Conservation (phyloP, 73 alveolate genomes). For the Paramecium primaurelia region DNA sequence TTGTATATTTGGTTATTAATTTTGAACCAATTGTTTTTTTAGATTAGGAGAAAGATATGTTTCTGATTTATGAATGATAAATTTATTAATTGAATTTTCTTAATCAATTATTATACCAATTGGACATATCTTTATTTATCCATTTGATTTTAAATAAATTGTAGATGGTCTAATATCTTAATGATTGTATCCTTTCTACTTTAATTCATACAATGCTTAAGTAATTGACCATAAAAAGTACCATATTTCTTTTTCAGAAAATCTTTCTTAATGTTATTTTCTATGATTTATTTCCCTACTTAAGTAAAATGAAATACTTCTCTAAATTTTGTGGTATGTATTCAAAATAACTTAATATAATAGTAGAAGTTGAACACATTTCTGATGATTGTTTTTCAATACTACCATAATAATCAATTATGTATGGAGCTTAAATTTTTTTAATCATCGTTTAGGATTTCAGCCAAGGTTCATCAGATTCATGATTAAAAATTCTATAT, state of each 20-base stretch:
- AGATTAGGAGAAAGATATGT: background rate
- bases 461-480: background rate
- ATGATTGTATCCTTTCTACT: background rate
- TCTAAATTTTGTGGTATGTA: background rate
- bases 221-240: background rate
- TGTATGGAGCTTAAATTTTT: background rate
- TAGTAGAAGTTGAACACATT: background rate
- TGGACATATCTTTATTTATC: background rate
- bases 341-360: background rate
- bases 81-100: background rate
- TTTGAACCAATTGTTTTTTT: background rate
- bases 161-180: background rate
- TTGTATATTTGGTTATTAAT: background rate
- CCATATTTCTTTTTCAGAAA: slow-evolving; percentile 19
- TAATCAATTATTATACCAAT: background rate
- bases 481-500: background rate
- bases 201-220: background rate
- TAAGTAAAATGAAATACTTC: background rate
- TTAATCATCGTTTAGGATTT: background rate
- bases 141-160: background rate
- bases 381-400: background rate
- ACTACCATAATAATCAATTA: background rate
- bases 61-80: background rate
- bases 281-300: background rate
- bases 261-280: background rate